Conservation (phyloP, 1,284 basidiomycete species). For the Cutaneotrichosporon sp. region DNA sequence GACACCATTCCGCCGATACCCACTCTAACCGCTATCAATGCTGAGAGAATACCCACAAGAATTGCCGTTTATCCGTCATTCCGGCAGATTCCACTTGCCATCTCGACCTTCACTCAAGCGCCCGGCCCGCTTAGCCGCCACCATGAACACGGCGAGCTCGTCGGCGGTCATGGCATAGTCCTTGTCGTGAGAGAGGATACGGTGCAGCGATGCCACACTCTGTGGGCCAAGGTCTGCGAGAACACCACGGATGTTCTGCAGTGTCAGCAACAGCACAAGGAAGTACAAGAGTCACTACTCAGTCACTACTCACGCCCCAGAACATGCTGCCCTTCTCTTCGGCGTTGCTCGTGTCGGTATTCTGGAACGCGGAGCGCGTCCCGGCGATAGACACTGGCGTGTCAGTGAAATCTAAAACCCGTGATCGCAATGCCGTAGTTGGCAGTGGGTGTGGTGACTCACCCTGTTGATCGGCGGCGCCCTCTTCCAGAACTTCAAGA, state of each 20-base stretch:
- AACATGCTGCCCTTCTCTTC: constrained; percentile 55
- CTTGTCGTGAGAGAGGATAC: constrained; percentile 74
- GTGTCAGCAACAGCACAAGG: neutral
- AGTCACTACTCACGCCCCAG: constrained; percentile 73
- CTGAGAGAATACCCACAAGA: neutral
- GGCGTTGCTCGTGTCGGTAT: constrained; percentile 3
- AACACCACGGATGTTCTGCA: constrained; percentile 60
- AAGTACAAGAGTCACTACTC: too few relatives aligned
- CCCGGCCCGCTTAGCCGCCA: constrained; percentile 72
- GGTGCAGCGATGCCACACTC: constrained; percentile 73
- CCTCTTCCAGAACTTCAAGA: constrained; percentile 17
- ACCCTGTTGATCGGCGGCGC: constrained; percentile 33
- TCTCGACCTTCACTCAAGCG: constrained; percentile 66
- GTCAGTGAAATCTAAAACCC: too few relatives aligned
- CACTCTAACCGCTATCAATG: neutral
- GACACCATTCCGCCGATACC: neutral
- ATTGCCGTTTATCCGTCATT: constrained; percentile 6
- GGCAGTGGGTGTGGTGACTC: neutral
- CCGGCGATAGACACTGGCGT: constrained; percentile 5
- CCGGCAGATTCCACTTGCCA: constrained; percentile 64
- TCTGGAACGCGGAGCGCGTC: neutral
- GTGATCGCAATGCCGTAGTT: neutral
- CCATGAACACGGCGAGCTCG: constrained; percentile 73
- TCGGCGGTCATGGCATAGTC: constrained; percentile 74
- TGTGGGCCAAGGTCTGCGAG: constrained; percentile 76